Percentiles rank a stretch among this genome's conserved stretches.
phyloP scores from a whole-genome alignment of 2,329 filamentous ascomycete genomes.

The Fusarium burgessii region DNA sequence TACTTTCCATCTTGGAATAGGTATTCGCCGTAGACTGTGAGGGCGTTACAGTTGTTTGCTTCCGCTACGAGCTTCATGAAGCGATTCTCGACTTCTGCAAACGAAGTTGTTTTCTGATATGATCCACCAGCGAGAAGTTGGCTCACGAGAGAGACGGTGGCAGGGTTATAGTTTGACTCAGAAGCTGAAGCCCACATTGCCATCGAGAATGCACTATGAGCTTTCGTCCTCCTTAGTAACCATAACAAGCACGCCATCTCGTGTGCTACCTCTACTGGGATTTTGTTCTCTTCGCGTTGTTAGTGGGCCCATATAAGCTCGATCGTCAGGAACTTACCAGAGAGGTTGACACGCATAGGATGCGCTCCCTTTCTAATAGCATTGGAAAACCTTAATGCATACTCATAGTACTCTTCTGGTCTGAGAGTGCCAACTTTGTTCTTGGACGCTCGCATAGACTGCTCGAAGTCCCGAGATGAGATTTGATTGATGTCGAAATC shows the following conservation, averaged over 20 bases:
- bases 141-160: constrained; percentile 48
- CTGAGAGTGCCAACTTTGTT: constrained; percentile 35
- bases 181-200: constrained; percentile 51
- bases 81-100: constrained; percentile 41
- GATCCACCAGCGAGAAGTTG: constrained; percentile 35
- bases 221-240: background rate
- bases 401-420: constrained; percentile 43
- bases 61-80: constrained; percentile 49
- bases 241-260: constrained; percentile 48
- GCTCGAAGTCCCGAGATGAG: constrained; percentile 39
- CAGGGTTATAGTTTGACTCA: constrained; percentile 45
- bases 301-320: background rate
- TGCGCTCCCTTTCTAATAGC: constrained; percentile 38
- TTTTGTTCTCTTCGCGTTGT: constrained; percentile 31
- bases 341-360: constrained; percentile 37
- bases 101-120: constrained; percentile 35
- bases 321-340: constrained; percentile 39
- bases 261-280: constrained; percentile 42
- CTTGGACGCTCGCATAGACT: constrained; percentile 25
- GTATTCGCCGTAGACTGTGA: constrained; percentile 50
- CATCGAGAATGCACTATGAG: constrained; percentile 27
- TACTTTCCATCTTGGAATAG: constrained; percentile 44
- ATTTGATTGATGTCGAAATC: constrained; percentile 41
- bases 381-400: constrained; percentile 38
- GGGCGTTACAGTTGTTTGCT: constrained; percentile 52